Base-by-base conservation (phyloP, 2,329 filamentous ascomycete genomes). In the Bipolaris gigantea region DNA sequence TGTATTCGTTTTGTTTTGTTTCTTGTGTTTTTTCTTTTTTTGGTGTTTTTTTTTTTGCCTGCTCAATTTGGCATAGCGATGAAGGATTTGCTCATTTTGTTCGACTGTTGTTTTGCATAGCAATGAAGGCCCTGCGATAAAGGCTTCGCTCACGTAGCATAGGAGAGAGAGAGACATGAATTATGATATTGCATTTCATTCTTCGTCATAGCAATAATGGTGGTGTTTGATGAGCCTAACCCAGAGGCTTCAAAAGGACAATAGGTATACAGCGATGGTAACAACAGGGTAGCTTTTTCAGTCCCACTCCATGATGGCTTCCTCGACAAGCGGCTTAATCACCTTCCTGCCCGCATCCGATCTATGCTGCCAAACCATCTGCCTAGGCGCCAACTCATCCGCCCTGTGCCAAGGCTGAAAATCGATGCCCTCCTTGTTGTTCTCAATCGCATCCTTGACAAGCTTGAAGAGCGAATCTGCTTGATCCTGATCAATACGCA, bases 311-410 rank as follows among this genome's bases (percentile, higher is more conserved):
- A 68, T 64, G 0, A 80, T 75, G 0, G 77, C 77, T 48, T 74
- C 72, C 52, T 80, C 78, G 9, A 80, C 74, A 53, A 80, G 76
- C 2, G 78, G 78, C 46, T 75, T 64, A 18, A 79, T 75, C 5
- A 77, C 60, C 63, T 80, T 80, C 45, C 78, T 70, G 1, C 77
- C 76, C 7, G 74, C 76, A 41, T 70, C 67, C 34, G 59, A 65
- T 54, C 63, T 64, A 47, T 79, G 76, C 18, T 71, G 75, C 77
- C 77, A 80, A 3, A 79, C 76, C 76, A 80, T 80, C 67, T 79
- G 76, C 43, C 77, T 70, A 6, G 61, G 65, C 0, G 73, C 71
- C 40, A 80, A 63, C 70, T 80, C 75, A 46, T 69, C 50, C 4
- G 63, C 76, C 4, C 75, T 63, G 61, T 79, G 73, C 78, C 78